Evolutionary conservation across 176 grass and related monocot genomes (phyloP).

Genomic region (Hordeum marinum): DNA sequence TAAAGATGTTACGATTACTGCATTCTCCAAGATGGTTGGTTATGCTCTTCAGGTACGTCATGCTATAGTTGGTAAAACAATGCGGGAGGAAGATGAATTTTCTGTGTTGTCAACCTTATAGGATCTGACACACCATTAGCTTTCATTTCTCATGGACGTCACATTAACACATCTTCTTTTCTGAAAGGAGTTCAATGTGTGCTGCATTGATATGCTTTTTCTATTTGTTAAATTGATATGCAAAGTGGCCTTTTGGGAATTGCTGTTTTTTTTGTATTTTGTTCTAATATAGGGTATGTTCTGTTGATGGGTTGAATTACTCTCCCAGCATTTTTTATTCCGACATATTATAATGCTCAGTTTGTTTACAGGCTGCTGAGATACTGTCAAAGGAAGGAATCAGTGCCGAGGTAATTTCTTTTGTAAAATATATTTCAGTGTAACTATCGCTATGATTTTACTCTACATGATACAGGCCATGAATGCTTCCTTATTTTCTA

Average conservation of each 20-base stretch:
- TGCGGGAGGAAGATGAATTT: neutral
- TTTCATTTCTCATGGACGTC: neutral
- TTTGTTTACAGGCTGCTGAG: constrained; percentile 75
- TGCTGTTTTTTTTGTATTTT: constrained; percentile 3
- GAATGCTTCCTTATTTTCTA: neutral
- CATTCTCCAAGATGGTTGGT: constrained; percentile 96
- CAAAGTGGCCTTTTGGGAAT: neutral
- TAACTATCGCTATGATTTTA: neutral
- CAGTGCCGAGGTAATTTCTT: constrained; percentile 74
- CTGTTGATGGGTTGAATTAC: neutral
- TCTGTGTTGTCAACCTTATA: neutral
- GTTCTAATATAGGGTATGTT: neutral
- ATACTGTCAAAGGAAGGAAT: constrained; percentile 94
- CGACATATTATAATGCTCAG: neutral
- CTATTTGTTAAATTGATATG: neutral
- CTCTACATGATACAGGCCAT: neutral
- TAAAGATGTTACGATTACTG: constrained; percentile 83
- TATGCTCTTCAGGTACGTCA: constrained; percentile 82
- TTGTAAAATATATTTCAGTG: constrained; percentile 8
- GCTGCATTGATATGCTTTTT: neutral
- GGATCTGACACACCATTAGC: neutral
- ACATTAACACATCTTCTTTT: neutral
- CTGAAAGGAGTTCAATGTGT: constrained; percentile 1
- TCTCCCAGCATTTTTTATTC: constrained; percentile 7
- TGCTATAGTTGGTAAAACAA: constrained; percentile 13